Conservation (phyloP, 2,329 filamentous ascomycete genomes). For the Xylariaceae sp. region DNA sequence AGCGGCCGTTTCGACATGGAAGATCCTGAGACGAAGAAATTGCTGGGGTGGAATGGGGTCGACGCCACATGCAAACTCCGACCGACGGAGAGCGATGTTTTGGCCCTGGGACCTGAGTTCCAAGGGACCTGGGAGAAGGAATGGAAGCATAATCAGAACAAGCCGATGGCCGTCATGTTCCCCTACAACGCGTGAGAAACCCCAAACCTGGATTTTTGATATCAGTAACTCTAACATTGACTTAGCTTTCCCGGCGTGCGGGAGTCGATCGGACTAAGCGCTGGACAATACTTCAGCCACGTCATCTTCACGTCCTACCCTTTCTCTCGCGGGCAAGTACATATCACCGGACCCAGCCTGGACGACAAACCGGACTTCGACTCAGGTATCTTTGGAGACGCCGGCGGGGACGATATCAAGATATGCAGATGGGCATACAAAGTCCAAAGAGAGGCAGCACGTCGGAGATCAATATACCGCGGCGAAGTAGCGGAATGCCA, state of each 20-base stretch:
- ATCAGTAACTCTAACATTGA: background rate
- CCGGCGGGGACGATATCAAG: conserved; percentile 50
- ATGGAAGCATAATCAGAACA: conserved; percentile 19
- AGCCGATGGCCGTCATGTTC: conserved; percentile 13
- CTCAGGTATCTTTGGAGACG: conserved; percentile 26
- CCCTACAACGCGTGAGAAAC: background rate
- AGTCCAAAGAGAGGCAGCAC: conserved; percentile 53
- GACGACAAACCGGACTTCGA: conserved; percentile 8
- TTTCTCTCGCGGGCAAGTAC: conserved; percentile 53
- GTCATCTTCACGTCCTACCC: conserved; percentile 53
- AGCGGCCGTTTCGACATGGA: conserved; percentile 6
- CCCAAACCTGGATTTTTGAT: background rate
- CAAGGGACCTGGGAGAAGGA: conserved; percentile 22
- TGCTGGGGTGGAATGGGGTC: conserved; percentile 24
- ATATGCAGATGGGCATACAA: conserved; percentile 60
- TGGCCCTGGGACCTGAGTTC: conserved; percentile 22
- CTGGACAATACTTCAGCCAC: conserved; percentile 45
- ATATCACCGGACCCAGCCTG: conserved; percentile 42
- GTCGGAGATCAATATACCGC: conserved; percentile 48
- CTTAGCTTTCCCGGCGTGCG: conserved; percentile 7
- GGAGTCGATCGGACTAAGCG: background rate
- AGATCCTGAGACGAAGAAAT: conserved; percentile 16
- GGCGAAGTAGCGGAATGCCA: conserved; percentile 41
- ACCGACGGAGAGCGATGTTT: conserved; percentile 21
- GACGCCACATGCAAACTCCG: conserved; percentile 23